A percentile compares a stretch with the other conserved stretches of the same genome.
Conservation (phyloP, 2,329 filamentous ascomycete genomes). For the Trichoderma koningii region DNA sequence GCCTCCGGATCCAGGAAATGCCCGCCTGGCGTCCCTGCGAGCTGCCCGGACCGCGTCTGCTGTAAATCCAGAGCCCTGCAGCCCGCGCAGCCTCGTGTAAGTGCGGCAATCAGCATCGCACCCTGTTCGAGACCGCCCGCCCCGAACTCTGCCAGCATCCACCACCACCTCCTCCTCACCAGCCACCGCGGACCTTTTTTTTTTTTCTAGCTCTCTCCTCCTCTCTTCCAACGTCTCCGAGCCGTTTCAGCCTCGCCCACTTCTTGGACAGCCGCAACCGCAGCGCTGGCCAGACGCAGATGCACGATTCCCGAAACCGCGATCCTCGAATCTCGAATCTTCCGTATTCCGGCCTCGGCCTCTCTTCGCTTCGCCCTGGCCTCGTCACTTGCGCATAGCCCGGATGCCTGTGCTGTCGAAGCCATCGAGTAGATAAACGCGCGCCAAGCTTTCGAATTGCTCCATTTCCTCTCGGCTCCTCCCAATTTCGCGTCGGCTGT, state of each 20-base stretch:
- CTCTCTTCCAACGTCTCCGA: background rate
- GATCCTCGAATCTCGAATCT: background rate
- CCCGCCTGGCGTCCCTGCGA: constrained; percentile 12
- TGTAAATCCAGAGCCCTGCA: constrained; percentile 3
- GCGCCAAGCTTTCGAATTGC: constrained; percentile 14
- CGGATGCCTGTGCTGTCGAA: constrained; percentile 26
- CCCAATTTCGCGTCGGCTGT: constrained; percentile 8
- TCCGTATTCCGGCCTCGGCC: background rate
- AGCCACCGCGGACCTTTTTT: background rate
- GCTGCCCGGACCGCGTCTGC: constrained; percentile 28
- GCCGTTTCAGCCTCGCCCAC: background rate
- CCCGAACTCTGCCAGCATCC: too few species aligned
- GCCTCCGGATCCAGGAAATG: constrained; percentile 6
- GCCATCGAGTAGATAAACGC: constrained; percentile 22
- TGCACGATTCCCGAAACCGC: background rate
- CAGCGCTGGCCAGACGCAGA: background rate
- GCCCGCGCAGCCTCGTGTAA: constrained; percentile 37
- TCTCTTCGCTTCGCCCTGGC: background rate
- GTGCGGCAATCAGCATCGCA: constrained; percentile 29
- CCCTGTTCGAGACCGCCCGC: too few species aligned
- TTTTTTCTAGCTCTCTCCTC: background rate
- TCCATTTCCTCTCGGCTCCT: background rate
- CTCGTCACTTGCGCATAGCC: constrained; percentile 1
- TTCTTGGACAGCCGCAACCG: background rate
- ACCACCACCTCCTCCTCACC: background rate